Evolutionary conservation across 1,284 basidiomycete genomes (phyloP).

Genomic region (Mrakiaceae sp.): DNA sequence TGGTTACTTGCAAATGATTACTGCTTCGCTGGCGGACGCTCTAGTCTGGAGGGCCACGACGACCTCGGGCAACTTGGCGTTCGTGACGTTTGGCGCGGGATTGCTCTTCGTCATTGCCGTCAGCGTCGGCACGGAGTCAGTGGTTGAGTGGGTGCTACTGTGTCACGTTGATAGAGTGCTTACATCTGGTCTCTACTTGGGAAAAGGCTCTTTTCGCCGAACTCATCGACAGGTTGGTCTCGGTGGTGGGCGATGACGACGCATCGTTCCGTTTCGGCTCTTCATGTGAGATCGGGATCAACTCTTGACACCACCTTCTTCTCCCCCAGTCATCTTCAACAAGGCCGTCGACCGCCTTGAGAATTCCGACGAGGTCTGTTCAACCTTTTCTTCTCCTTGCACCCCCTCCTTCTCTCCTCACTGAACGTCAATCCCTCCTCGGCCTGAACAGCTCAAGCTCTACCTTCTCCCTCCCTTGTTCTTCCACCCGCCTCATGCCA

Average conservation of each 20-base stretch:
- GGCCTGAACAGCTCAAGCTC: neutral
- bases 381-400: neutral
- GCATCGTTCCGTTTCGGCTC: too few species aligned
- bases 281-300: too few species aligned
- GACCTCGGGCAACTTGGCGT: too few species aligned
- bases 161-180: too few species aligned
- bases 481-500: conserved; percentile 5
- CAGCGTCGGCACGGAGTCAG: conserved; percentile 1
- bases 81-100: neutral
- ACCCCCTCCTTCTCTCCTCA: neutral
- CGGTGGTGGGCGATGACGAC: too few species aligned
- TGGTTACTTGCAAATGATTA: too few species aligned
- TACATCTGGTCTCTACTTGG: too few species aligned
- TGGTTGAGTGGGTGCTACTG: too few species aligned
- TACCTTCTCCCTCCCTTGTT: conserved; percentile 9
- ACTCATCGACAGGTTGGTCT: neutral
- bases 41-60: too few species aligned
- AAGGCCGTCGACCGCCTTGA: conserved; percentile 8
- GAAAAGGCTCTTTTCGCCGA: conserved; percentile 5
- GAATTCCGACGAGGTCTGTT: conserved; percentile 7
- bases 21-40: too few species aligned
- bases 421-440: neutral
- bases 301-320: too few species aligned
- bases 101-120: neutral
- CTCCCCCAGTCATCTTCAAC: conserved; percentile 5